These are phyloP conservation scores for Metschnikowia peoriensis DNA, from an alignment of 805 yeast species.

Conservation along the genomic window DNA sequence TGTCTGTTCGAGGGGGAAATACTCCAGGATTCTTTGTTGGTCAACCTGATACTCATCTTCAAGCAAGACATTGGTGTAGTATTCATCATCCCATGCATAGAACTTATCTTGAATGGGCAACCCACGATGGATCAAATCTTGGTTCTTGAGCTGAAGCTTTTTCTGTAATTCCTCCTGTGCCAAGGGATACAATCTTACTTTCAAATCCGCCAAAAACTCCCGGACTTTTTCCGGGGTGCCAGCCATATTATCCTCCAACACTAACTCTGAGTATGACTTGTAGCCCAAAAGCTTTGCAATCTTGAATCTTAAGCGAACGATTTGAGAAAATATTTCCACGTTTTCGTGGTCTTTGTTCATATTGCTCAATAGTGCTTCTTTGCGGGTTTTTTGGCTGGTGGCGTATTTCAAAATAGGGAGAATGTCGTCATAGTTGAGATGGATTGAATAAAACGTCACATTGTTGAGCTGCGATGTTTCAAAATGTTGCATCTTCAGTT, in stretches of 20 bases:
- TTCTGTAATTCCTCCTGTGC: conserved; percentile 53
- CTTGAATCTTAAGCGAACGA: conserved; percentile 60
- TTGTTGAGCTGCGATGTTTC: conserved; percentile 45
- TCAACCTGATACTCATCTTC: conserved; percentile 73
- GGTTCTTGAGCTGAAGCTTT: conserved; percentile 51
- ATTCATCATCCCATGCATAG: conserved; percentile 75
- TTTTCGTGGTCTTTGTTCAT: conserved; percentile 64
- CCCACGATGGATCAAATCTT: conserved; percentile 48
- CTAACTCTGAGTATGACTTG: conserved; percentile 63
- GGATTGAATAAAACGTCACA: conserved; percentile 52
- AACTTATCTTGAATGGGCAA: conserved; percentile 36
- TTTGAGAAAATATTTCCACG: conserved; percentile 57
- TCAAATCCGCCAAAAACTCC: conserved; percentile 61
- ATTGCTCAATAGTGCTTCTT: conserved; percentile 60
- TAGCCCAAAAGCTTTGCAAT: conserved; percentile 67
- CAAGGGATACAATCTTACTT: conserved; percentile 53
- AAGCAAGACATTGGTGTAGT: conserved; percentile 61
- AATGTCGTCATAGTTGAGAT: conserved; percentile 79
- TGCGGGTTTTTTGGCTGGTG: conserved; percentile 59
- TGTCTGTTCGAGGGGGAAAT: conserved; percentile 71
- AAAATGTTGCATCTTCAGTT: conserved; percentile 56
- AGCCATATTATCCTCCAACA: conserved; percentile 80
- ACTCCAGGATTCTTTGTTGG: conserved; percentile 67
- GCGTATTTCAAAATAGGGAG: conserved; percentile 76
- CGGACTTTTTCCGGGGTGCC: conserved; percentile 59